phyloP scores from a whole-genome alignment of 164 flowering plant species.

The Macadamia integrifolia region DNA sequence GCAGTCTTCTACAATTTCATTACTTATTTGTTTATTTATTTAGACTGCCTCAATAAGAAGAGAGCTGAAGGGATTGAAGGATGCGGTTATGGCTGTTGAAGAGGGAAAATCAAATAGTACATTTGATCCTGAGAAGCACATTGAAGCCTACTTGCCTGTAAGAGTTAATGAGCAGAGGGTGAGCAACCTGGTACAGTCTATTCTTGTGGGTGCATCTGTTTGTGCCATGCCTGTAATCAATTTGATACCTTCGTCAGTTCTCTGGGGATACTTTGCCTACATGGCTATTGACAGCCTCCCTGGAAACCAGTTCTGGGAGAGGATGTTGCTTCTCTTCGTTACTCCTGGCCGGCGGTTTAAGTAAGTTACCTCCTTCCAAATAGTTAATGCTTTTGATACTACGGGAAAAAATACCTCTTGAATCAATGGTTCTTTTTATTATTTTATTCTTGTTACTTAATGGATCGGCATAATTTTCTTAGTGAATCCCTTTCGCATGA shows the following conservation, averaged over 20 bases:
- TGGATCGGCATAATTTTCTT: no score
- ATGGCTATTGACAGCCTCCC: slow-evolving; percentile 86
- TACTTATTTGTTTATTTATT: neutral
- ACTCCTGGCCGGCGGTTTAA: slow-evolving; percentile 51
- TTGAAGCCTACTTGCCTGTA: slow-evolving; percentile 66
- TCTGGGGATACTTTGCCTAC: slow-evolving; percentile 75
- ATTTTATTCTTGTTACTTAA: no score
- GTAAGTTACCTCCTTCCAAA: slow-evolving; percentile 27
- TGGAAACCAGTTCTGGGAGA: slow-evolving; percentile 83
- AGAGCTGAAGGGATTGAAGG: slow-evolving; percentile 48
- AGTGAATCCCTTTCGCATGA: neutral
- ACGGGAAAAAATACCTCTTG: no score
- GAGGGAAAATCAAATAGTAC: slow-evolving; percentile 14
- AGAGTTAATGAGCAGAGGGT: slow-evolving; percentile 78
- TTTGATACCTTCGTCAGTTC: slow-evolving; percentile 55
- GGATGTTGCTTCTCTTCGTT: slow-evolving; percentile 55
- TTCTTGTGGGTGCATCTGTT: slow-evolving; percentile 45
- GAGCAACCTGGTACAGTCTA: slow-evolving; percentile 63
- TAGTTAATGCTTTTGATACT: no score
- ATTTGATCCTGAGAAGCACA: slow-evolving; percentile 65
- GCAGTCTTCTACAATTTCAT: neutral
- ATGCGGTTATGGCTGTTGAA: slow-evolving; percentile 38
- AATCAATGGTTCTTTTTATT: no score
- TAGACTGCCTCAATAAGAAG: slow-evolving; percentile 27
- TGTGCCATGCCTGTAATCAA: slow-evolving; percentile 46